Evolutionary conservation across 2,329 filamentous ascomycete genomes (phyloP), one percentile per base, ranked within the genome.

Genomic region (Aspergillus costaricaensis): DNA sequence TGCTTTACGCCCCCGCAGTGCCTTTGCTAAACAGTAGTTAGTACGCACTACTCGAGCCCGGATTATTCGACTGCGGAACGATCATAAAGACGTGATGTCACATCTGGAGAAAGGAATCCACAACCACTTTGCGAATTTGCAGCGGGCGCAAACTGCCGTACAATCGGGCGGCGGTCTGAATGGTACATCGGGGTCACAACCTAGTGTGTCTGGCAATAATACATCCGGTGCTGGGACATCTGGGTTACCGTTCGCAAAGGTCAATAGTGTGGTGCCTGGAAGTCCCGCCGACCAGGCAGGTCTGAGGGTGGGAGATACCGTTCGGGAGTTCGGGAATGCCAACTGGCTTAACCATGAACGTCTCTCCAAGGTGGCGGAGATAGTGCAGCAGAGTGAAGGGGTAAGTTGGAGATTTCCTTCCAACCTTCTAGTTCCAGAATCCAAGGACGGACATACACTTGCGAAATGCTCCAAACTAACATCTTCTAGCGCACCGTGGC

Each of bases 31-130:
- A 23, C 58, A 17, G 55, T 53, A 14, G 17, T 57, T 69, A 96
- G 91, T 99, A 73, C 91, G 95, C 63, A 96, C 92, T n/a, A 96
- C 93, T 39, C 85, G 95, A 76, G 86, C 93, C 27, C 88, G 91
- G 62, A 96, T 99, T 67, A 95, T 98, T 67, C 84, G 88, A 67
- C 83, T 98, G 41, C 88, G 91, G 65, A 98, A 97, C 73, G 95
- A 99, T 77, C 94, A 96, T 80, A 97, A 96, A 74, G 87, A 88
- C 41, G 79, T 97, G 47, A 97, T 98, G 92, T 79, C 79, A 60
- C 82, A 84, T 60, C 89, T 98, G 67, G 95, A 98, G 76, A 88
- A 88, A 70, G 88, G 88, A 50, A 84, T 99, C n/a, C 92, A 98
- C 73, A 88, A 90, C 66, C 90, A 95, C 73, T 96, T 98, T 74